Evolutionary conservation across 179 eudicot genomes (phyloP), one percentile per base, ranked within the genome.

Genomic region (Heliamphora pulchella): DNA sequence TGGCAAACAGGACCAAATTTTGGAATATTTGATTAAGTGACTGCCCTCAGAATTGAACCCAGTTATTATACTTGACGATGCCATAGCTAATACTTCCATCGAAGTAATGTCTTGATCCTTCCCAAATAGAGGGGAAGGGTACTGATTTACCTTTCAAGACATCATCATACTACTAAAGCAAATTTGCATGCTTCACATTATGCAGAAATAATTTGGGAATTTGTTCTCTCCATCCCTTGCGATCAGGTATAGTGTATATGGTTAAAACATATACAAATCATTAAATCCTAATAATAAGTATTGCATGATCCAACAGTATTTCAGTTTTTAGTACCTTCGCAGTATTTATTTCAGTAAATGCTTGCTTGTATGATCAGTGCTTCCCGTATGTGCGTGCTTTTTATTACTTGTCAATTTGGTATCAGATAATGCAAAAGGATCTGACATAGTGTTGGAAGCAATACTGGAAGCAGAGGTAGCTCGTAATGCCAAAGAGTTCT

Each of bases 401-500:
- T 68, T n/a, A 59, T n/a, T n/a, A 11, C 9, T 48, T 2, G 48
- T 58, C 39, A 13, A 3, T 67, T 58, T 78, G 31, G 31, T 83
- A 61, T 77, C 91, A 95, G 98, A 85, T 86, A 90, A 88, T 75
- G 78, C 80, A 51, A 86, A 85, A 22, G 98, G 98, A 69, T 93
- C 98, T 6, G 98, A 95, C 82, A 86, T 95, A 81, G 85, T 95
- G 77, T 83, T 95, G 84, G 98, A 95, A 85, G 95, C 98, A 22
- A 82, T 95, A 13, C 79, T 93, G 81, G 98, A 93, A 86, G 93
- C 97, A 75, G 97, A 95, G 79, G 98, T 93, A 89, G 98, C 98
- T 48, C 89, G 89, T 46, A 93, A 87, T 86, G 97, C 98, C 55
- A 95, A 93, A 83, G 91, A 89, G 15, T 95, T 88, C 72, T 92